Base-by-base conservation (phyloP, 1,284 basidiomycete genomes). In the Ganoderma sinense region DNA sequence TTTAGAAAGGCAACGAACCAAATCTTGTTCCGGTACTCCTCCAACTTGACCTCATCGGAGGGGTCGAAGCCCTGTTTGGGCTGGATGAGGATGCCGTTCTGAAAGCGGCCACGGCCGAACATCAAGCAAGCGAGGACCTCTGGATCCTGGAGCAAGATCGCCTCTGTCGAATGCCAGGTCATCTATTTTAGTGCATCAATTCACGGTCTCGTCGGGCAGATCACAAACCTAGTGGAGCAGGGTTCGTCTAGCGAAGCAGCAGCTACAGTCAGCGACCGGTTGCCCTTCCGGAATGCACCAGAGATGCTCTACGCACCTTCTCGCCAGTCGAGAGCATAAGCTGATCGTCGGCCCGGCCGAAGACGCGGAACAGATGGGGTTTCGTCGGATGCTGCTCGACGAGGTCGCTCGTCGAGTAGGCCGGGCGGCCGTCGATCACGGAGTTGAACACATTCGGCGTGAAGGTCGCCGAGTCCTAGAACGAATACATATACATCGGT, bases 311-410 rank as follows among this genome's bases (percentile, higher is more conserved):
- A 41, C 59, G 10, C 4, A 61, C 59, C 81, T 88, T 88, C 74
- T 88, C 86, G 14, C 87, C 87, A 2, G 83, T 87, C 13, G 79
- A 82, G 62, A 85, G 83, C 74, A 88, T 85, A 45, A 89, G 85
- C 70, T 87, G 86, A 71, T 88, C 87, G 69, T 88, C 87, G 4
- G 79, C 78, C 11, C 88, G 80, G 0, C 87, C 87, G 48, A 77
- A 81, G 16, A 87, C 78, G 67, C 82, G 83, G 82, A 83, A 88
- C 18, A 80, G 77, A 11, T 82, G 81, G 4, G 79, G 75, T 51
- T 83, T 83, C 0, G 81, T 83, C 1, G 87, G 85, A 73, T 88
- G 87, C 20, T 80, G 82, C 1, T 78, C 64, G n/a, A 87, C 71
- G 4, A 88, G 73, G 75, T 88, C 87, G 31, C 79, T 82, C 2